Evolutionary conservation across 371 early-diverging fungal species (phyloP), one percentile per base, ranked within the genome.

Genomic region (Apophysomyces trapeziformis): DNA sequence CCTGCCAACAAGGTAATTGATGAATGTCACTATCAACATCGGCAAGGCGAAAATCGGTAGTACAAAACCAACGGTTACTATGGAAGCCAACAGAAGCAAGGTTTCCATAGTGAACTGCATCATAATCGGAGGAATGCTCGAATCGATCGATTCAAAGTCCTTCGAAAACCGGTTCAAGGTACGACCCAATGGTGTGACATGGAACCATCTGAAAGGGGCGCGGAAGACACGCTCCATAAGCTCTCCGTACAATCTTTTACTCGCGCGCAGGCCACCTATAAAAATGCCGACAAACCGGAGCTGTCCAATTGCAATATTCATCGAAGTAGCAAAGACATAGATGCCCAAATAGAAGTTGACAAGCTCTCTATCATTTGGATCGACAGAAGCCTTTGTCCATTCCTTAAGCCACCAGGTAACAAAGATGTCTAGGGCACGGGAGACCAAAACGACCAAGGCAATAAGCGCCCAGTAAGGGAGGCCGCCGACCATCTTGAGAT

Each of bases 11-110:
- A 46, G 9, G 35, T 14, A n/a, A 37, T 35, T 46, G 16, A 54
- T 8, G 14, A 38, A 8, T 3, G 80, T 75, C 7, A 87, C 64
- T 9, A 80, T 37, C 38, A 70, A 5, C 67, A 57, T 50, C 5
- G 54, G 57, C 9, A 64, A 32, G 16, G 41, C 38, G 9, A 57
- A 37, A 8, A 37, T 43, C 5, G 64, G 38, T 9, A 64, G 13
- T 5, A 54, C 39, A 26, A 57, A 57, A 5, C 21, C 21, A 8
- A 57, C 57, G 11, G 64, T 57, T 1, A 56, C 41, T 21, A 64
- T 16, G 26, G 57, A 57, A 7, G 57, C 41, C 4, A 57, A 7
- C 14, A 64, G 26, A 8, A 57, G 3, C 38, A 57, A 18, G 7
- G 21, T 14, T 21, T 26, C 32, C 54, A 37, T 36, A 37, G 16